Evolutionary conservation across 2,329 filamentous ascomycete species (phyloP).

Genomic region (Pochonia chlamydosporia): DNA sequence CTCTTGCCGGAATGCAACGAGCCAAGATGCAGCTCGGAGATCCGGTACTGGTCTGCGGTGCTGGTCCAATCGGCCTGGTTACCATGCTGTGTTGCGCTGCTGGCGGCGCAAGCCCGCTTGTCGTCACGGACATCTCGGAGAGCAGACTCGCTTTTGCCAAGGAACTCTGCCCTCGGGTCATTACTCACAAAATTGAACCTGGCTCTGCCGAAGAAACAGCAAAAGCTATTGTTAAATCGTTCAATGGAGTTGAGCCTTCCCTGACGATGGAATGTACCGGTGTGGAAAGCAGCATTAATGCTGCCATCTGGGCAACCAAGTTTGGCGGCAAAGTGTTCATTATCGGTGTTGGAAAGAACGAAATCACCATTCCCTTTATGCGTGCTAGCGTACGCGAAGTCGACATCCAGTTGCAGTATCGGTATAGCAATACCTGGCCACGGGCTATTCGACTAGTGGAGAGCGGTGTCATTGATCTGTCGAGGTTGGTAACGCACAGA

Average conservation of each 20-base stretch:
- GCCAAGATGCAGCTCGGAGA: conserved; percentile 79
- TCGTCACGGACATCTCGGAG: conserved; percentile 92
- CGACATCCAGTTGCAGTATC: conserved; percentile 93
- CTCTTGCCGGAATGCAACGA: conserved; percentile 80
- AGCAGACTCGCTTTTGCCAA: conserved; percentile 80
- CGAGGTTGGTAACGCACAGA: conserved; percentile 80
- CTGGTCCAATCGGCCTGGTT: conserved; percentile 89
- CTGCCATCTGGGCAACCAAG: conserved; percentile 84
- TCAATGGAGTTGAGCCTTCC: conserved; percentile 75
- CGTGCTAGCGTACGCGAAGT: conserved; percentile 83
- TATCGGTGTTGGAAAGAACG: conserved; percentile 90
- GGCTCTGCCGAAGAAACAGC: conserved; percentile 65
- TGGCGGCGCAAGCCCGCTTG: conserved; percentile 82
- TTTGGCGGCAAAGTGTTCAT: conserved; percentile 97
- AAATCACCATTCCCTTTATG: conserved; percentile 97
- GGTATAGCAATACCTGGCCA: conserved; percentile 95
- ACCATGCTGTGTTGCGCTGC: conserved; percentile 79
- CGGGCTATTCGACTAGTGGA: conserved; percentile 82
- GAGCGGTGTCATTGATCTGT: conserved; percentile 76
- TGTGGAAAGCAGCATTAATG: conserved; percentile 79
- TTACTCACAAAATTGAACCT: conserved; percentile 72
- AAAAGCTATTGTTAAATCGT: conserved; percentile 57
- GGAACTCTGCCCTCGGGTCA: conserved; percentile 70
- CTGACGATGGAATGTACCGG: conserved; percentile 90
- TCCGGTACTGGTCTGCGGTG: conserved; percentile 82